Base-by-base conservation (phyloP, 2,329 filamentous ascomycete genomes). In the Xylogone sp. region DNA sequence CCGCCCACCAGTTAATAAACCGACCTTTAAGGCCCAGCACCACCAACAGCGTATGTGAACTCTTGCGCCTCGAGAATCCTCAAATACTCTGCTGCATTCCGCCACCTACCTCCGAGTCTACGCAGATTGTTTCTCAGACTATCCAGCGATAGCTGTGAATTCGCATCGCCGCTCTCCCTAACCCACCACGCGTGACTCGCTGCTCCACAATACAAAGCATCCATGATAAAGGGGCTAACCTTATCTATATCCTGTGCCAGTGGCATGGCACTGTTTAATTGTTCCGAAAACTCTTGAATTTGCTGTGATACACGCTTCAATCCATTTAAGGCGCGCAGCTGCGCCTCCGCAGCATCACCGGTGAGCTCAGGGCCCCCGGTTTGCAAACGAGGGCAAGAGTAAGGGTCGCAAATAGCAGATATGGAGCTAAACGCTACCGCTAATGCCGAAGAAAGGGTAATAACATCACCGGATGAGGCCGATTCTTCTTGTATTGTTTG, bases 171-270 rank as follows among this genome's bases (percentile, higher is more conserved):
- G 45, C 59, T 65, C 58, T 72, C 70, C 46, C 68, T 61, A 53
- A 65, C 65, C 31, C 69, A 49, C 70, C 71, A 72, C 9, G 68
- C 68, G 42, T 66, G 65, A 24, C 66, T 68, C n/a, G 65, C 56
- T 39, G 68, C 62, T 10, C 65, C 67, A n/a, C 59, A 60, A 51
- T 73, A 73, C n/a, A 72, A 34, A 9, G 61, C 57, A 54, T 72
- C 69, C 54, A 73, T 62, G 27, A 67, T 60, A 9, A 72, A 57
- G 3, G 69, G 69, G 50, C 65, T 69, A 3, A 70, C 48, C 12
- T 56, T 49, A 21, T 63, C 61, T 13, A 68, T 55, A 43, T 62
- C 63, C 21, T 60, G 53, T 5, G 60, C 57, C 4, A 49, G 48
- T 6, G 53, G 49, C 3, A 59, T 59, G 18, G 59, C 50, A 10